Evolutionary conservation across 139 green algal genomes (phyloP), one percentile per base, ranked within the genome.

Genomic region (Chlamydomonas schloesseri): DNA sequence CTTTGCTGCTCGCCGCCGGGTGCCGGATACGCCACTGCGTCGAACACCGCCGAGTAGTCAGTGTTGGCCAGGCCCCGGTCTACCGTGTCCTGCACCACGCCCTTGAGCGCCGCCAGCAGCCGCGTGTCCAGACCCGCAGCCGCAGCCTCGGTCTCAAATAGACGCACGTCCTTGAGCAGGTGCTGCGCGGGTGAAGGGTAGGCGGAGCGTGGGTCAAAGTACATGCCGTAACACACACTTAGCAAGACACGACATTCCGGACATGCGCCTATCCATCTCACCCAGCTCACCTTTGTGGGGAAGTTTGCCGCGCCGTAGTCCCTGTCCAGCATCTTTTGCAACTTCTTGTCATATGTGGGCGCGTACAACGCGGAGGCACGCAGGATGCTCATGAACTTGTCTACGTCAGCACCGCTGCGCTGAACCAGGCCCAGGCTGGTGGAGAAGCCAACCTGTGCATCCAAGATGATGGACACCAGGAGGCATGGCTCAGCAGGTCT

Each of bases 341-440:
- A 67, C 67, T 85, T 85, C 67, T 85, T 85, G 79, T 85, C 79
- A 47, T 85, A 85, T 10, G 79, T 85, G 79, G 79, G 79, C 10
- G 79, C 79, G 79, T 85, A 85, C 42, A 85, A 67, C 46, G 79
- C 79, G 20, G 67, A 77, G 47, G 79, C 79, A 21, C 79, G 79
- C 46, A 85, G 64, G 46, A 85, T 76, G 65, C 14, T 36, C 79
- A 85, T 85, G 79, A 85, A 85, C 33, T 57, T 69, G 46, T 85
- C 79, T 47, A 85, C 79, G 0, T 67, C 65, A 6, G 79, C 79
- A 33, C 79, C 79, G 67, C 47, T 70, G 65, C 79, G 79, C 79
- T 85, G 79, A 15, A 85, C 79, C 68, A 85, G 79, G 13, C 67
- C 79, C 64, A 85, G 67, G 28, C 65, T 77, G 65, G 65, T 77